These are phyloP conservation scores for Suhomyces prunicola DNA, from an alignment of 805 yeast species.

Conservation along the genomic window DNA sequence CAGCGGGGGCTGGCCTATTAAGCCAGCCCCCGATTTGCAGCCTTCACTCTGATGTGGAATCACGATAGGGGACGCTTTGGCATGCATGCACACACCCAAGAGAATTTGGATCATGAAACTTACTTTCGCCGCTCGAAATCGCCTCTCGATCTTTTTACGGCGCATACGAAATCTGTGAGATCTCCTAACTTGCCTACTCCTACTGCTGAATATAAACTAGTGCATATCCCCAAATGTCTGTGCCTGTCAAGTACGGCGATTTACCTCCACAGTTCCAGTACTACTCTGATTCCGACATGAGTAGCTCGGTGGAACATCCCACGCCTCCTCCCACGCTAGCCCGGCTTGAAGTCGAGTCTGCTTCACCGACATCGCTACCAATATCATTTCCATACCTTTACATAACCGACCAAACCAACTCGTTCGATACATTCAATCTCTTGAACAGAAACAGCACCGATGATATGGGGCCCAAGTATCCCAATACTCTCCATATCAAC, in stretches of 20 bases:
- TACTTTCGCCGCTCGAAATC: not conserved
- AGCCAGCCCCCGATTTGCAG: not conserved
- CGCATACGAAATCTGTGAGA: not conserved
- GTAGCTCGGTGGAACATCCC: not conserved
- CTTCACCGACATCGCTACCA: constrained; percentile 26
- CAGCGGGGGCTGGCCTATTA: not conserved
- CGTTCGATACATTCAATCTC: constrained; percentile 27
- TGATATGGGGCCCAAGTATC: constrained; percentile 16
- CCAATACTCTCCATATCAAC: constrained; percentile 18
- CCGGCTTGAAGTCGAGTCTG: constrained; percentile 21
- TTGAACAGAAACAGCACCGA: constrained; percentile 9
- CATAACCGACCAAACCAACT: constrained; percentile 16
- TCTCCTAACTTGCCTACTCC: not conserved
- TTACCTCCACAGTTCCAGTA: constrained; percentile 3
- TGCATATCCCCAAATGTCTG: not conserved
- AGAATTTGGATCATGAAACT: not conserved
- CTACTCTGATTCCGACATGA: constrained; percentile 1
- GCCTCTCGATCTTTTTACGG: not conserved
- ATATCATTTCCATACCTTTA: constrained; percentile 28
- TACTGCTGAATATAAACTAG: not conserved
- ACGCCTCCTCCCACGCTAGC: not conserved
- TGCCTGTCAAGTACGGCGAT: not conserved
- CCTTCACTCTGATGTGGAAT: not conserved
- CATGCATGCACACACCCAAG: not conserved
- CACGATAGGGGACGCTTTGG: not conserved